These are phyloP conservation scores for Croton laevigatus DNA, from an alignment of 441 rosid genomes.

Conservation along the genomic window DNA sequence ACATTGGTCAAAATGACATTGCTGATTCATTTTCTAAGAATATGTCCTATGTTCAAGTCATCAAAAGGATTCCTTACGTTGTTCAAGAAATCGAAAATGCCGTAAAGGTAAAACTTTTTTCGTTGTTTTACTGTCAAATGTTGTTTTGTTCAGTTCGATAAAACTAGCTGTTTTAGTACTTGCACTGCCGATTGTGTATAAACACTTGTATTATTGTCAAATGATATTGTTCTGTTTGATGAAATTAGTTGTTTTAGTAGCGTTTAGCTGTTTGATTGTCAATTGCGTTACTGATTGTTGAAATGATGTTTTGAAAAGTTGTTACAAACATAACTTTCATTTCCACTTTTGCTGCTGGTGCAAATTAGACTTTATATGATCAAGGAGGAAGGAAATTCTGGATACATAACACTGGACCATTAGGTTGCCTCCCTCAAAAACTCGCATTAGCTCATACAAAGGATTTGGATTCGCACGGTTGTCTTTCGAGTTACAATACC, in stretches of 20 bases:
- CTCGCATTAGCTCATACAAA: conserved; percentile 46
- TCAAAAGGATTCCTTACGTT: conserved; percentile 43
- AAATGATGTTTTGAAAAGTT: no score
- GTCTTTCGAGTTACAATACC: conserved; percentile 50
- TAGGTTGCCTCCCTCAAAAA: conserved; percentile 85
- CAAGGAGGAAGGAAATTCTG: conserved; percentile 80
- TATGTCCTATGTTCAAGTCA: conserved; percentile 41
- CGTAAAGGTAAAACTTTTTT: conserved; percentile 14
- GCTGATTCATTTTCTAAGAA: conserved; percentile 63
- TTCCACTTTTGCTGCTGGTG: no score
- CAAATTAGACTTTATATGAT: conserved; percentile 43
- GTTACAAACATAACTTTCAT: no score
- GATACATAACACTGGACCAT: conserved; percentile 83
- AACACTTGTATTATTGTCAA: no score
- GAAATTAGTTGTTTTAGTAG: no score
- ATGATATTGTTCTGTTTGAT: no score
- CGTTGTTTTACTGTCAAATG: neutral
- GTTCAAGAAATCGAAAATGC: conserved; percentile 28
- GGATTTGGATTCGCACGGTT: conserved; percentile 53
- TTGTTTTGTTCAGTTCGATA: neutral
- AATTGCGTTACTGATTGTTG: no score
- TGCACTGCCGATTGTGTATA: no score
- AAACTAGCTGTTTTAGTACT: no score
- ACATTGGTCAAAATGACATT: conserved; percentile 79
- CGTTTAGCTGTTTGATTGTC: no score